Percentiles rank a stretch among this genome's conserved stretches.
These are phyloP conservation scores for Saksenaea oblongispora DNA, from an alignment of 371 early-diverging fungal species.

Conservation along the genomic window DNA sequence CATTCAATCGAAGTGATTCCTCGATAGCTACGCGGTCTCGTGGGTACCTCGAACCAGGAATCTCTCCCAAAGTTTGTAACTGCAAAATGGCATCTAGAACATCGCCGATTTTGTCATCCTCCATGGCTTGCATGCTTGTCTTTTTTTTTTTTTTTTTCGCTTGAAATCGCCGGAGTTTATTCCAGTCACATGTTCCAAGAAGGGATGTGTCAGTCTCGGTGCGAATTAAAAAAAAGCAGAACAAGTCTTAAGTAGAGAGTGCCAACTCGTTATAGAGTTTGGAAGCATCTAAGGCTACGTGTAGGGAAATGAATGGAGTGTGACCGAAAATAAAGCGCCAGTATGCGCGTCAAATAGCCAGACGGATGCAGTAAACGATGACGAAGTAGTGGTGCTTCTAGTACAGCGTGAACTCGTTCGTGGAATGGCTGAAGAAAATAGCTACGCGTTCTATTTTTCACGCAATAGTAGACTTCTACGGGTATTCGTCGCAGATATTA, in stretches of 20 bases:
- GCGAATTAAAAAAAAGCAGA: too few species aligned
- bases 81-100: not conserved
- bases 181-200: too few species aligned
- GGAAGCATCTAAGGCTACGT: too few species aligned
- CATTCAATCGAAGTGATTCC: conserved; percentile 24
- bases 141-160: not conserved
- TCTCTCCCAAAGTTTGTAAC: not conserved
- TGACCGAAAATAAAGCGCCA: too few species aligned
- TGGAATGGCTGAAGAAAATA: not conserved
- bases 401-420: not conserved
- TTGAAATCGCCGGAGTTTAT: too few species aligned
- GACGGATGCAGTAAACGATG: too few species aligned
- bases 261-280: too few species aligned
- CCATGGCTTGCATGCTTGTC: not conserved
- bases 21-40: conserved; percentile 9
- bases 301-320: too few species aligned
- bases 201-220: too few species aligned
- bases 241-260: too few species aligned
- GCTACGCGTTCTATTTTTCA: not conserved
- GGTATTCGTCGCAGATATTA: not conserved
- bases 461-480: not conserved
- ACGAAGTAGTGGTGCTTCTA: too few species aligned
- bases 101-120: not conserved
- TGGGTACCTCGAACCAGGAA: not conserved
- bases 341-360: too few species aligned